Conservation (phyloP, 768 basidiomycete genomes). For the Macrolepiota dolichaula region DNA sequence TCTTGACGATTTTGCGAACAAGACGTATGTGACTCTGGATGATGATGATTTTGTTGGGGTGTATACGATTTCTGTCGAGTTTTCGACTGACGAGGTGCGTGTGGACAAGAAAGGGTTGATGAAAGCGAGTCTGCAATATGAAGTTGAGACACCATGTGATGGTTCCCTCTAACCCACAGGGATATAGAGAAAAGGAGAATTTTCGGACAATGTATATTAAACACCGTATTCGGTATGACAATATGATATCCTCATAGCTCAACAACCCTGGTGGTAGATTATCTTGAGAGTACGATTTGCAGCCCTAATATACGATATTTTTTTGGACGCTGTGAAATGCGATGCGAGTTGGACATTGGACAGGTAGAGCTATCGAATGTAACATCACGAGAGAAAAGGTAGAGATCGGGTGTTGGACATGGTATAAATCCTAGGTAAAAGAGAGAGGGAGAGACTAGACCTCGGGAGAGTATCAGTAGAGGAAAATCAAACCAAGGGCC, state of each 20-base stretch:
- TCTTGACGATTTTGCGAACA: constrained; percentile 45
- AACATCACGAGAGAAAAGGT: not conserved
- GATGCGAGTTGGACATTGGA: not conserved
- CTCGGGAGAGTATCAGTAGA: too few species aligned
- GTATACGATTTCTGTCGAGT: constrained; percentile 46
- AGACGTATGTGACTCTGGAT: constrained; percentile 42
- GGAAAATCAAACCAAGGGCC: too few species aligned
- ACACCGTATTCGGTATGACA: not conserved
- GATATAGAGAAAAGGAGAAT: not conserved
- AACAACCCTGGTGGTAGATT: not conserved
- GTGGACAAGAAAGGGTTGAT: constrained; percentile 33
- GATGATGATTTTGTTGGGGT: constrained; percentile 32
- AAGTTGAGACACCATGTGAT: constrained; percentile 18
- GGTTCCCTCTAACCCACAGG: not conserved
- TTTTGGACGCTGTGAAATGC: not conserved
- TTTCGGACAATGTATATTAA: not conserved
- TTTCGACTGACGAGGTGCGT: constrained; percentile 56
- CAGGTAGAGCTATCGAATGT: not conserved
- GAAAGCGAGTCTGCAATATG: constrained; percentile 15
- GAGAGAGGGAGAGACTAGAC: not conserved
- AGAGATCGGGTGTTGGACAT: not conserved
- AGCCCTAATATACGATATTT: not conserved
- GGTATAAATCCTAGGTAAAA: not conserved
- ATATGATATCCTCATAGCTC: not conserved
- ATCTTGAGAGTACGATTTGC: not conserved